Conservation (phyloP, 768 basidiomycete species). For the Suillus lakei region DNA sequence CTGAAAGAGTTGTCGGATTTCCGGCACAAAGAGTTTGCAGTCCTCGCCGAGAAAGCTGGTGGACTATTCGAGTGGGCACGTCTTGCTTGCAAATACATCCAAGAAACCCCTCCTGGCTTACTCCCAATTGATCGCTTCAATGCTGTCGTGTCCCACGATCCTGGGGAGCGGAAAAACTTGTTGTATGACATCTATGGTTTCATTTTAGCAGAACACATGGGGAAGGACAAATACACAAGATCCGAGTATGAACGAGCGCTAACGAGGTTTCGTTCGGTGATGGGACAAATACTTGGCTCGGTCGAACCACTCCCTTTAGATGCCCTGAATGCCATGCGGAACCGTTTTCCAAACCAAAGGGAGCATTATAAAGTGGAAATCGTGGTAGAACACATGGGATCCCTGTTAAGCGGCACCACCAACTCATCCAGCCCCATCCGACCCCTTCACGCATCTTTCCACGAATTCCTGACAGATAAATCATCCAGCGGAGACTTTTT, state of each 20-base stretch:
- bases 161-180: neutral
- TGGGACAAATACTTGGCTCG: neutral
- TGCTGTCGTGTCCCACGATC: neutral
- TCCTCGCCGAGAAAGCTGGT: neutral
- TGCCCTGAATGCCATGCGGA: neutral
- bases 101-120: neutral
- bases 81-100: slow-evolving; percentile 10
- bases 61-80: slow-evolving; percentile 16
- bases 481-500: slow-evolving; percentile 17
- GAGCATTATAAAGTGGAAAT: neutral
- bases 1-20: neutral
- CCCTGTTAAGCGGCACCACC: slow-evolving; percentile 10
- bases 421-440: slow-evolving; percentile 7
- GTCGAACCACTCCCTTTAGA: neutral
- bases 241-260: neutral
- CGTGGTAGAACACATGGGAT: slow-evolving; percentile 1
- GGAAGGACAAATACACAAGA: neutral
- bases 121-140: neutral
- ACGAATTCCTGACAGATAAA: slow-evolving; percentile 26
- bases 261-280: slow-evolving; percentile 7
- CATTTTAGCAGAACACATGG: neutral
- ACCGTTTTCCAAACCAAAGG: neutral
- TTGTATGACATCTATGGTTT: neutral
- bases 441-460: slow-evolving; percentile 32
- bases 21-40: neutral